phyloP scores from a whole-genome alignment of 768 basidiomycete genomes.

The Cystoderma amianthinum region DNA sequence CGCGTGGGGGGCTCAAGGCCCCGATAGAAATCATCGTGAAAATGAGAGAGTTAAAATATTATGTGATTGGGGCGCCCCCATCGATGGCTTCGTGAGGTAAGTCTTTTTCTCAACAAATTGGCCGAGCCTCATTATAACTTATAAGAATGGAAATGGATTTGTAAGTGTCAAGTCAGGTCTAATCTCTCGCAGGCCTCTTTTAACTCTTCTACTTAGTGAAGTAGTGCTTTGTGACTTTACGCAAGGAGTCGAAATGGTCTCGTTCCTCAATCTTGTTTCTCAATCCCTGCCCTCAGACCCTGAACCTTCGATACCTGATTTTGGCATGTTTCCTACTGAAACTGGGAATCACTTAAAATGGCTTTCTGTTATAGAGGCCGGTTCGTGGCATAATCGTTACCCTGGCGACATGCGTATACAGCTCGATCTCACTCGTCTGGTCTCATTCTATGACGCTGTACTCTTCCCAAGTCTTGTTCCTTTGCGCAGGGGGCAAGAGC shows the following conservation, averaged over 20 bases:
- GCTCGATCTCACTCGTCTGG: slow-evolving; percentile 21
- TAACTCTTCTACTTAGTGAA: slow-evolving; percentile 18
- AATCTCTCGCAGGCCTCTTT: no score
- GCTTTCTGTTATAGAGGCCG: slow-evolving; percentile 9
- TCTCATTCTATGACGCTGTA: slow-evolving; percentile 28
- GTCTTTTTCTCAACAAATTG: slow-evolving; percentile 9
- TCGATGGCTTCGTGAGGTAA: slow-evolving; percentile 44
- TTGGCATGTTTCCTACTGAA: neutral
- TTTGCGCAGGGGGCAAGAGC: slow-evolving; percentile 13
- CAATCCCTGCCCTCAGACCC: neutral
- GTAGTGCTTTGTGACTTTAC: slow-evolving; percentile 30
- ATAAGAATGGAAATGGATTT: slow-evolving; percentile 41
- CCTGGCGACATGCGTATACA: slow-evolving; percentile 26
- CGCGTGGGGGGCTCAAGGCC: slow-evolving; percentile 26
- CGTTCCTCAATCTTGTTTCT: slow-evolving; percentile 18
- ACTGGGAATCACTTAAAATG: slow-evolving; percentile 4
- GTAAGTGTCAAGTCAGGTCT: no score
- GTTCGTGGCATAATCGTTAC: slow-evolving; percentile 23
- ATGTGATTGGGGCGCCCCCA: slow-evolving; percentile 34
- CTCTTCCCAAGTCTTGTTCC: slow-evolving; percentile 20
- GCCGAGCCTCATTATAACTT: slow-evolving; percentile 9
- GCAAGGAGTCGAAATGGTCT: slow-evolving; percentile 20
- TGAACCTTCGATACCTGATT: neutral
- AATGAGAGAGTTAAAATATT: slow-evolving; percentile 24
- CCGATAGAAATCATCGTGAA: slow-evolving; percentile 20